These are phyloP conservation scores for Exophiala sp. DNA, from an alignment of 2,329 filamentous ascomycete genomes.

Conservation along the genomic window DNA sequence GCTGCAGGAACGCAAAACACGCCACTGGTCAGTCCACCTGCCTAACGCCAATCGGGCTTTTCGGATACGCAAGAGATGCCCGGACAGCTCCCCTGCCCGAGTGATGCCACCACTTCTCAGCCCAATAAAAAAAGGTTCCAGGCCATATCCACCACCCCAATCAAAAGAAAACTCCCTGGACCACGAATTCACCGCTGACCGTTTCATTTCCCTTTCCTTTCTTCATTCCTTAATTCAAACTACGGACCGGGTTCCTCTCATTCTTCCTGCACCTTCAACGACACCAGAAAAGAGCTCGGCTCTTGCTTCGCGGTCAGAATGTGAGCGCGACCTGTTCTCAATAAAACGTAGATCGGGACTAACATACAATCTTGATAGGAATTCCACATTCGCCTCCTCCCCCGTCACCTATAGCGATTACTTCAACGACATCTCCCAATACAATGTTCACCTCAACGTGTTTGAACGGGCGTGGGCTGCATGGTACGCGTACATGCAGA, in stretches of 20 bases:
- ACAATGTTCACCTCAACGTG: constrained; percentile 82
- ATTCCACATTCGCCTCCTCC: constrained; percentile 40
- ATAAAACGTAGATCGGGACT: not conserved
- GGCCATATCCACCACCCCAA: not conserved
- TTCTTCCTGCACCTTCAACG: not conserved
- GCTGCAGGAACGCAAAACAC: constrained; percentile 3
- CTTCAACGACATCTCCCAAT: constrained; percentile 62
- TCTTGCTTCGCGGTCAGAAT: constrained; percentile 6
- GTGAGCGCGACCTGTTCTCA: not conserved
- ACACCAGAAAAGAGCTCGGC: not conserved
- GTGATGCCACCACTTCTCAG: constrained; percentile 19
- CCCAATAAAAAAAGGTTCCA: constrained; percentile 20
- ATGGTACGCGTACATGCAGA: constrained; percentile 98
- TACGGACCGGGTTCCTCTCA: not conserved
- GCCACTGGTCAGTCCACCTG: constrained; percentile 20
- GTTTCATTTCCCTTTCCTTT: constrained; percentile 1
- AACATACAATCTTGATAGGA: constrained; percentile 35
- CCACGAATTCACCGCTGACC: not conserved
- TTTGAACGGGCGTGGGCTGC: constrained; percentile 88
- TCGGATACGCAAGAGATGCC: not conserved
- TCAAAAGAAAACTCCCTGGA: constrained; percentile 11
- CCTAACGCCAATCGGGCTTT: not conserved
- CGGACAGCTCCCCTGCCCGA: constrained; percentile 12
- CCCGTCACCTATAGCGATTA: constrained; percentile 63
- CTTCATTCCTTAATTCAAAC: not conserved